Evolutionary conservation across 148 eudicot species (phyloP), one percentile per base, ranked within the genome.

Genomic region (Diospyros kaki): DNA sequence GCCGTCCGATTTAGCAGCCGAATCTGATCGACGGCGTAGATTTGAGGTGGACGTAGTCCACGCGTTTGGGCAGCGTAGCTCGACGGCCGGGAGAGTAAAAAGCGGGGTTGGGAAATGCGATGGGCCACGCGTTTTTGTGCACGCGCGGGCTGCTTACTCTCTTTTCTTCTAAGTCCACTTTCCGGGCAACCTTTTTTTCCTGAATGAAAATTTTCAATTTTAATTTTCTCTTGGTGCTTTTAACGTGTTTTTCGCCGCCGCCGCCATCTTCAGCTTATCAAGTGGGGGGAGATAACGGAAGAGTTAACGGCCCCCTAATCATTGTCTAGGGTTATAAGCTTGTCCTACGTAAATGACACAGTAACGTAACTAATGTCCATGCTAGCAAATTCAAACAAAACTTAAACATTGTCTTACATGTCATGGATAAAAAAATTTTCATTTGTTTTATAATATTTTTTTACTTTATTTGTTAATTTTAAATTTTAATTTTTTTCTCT

Each of bases 11-110:
- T 28, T 28, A 28, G 6, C 9, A 64, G 9, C 4, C 43, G 10
- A 11, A 8, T n/a, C 0, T 38, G 28, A n/a, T 38, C 18, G 7
- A 64, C 80, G 72, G 72, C 28, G 2, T 44, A 63, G 54, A 77
- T 53, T 71, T 69, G 68, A 48, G 44, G 50, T 51, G 43, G 28
- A 18, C 18, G 48, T 53, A 66, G 41, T 2, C 40, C 48, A 15
- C 8, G 58, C 11, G 4, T 39, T 3, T 11, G 5, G 45, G 11
- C 13, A 5, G 42, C 44, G 4, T 42, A 68, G 14, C 40, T n/a
- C 61, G 62, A 69, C 4, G 68, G 66, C 55, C 61, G 58, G 45
- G 13, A 14, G 42, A 15, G 40, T 9, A 73, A 62, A 73, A 72
- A 3, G 71, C 63, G 45, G 54, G 18, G 4, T 4, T 15, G 11